These are phyloP conservation scores for Daedaleopsis nitida DNA, from an alignment of 768 basidiomycete genomes.

Conservation along the genomic window DNA sequence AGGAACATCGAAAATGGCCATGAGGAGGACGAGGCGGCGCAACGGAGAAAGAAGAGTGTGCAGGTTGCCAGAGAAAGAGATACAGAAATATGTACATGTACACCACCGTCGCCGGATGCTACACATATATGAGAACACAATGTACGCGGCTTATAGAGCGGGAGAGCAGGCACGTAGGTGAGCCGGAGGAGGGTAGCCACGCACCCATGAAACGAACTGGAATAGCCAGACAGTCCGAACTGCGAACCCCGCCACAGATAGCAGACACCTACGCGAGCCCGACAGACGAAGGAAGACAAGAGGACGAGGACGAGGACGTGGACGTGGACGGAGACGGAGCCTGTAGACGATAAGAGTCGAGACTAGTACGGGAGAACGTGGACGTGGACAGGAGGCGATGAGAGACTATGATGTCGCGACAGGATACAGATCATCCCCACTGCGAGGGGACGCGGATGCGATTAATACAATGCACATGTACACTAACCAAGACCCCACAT, in stretches of 20 bases:
- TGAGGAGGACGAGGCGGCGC: neutral
- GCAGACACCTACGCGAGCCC: neutral
- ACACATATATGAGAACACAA: neutral
- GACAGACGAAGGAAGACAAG: neutral
- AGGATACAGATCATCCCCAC: conserved; percentile 18
- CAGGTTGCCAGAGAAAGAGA: neutral
- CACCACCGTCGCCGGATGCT: no score
- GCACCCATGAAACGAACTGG: neutral
- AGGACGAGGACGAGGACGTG: neutral
- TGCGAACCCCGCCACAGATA: neutral
- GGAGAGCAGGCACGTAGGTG: neutral
- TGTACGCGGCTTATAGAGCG: neutral
- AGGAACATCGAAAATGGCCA: no score
- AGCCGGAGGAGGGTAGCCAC: neutral
- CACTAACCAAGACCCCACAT: conserved; percentile 9
- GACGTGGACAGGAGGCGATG: neutral
- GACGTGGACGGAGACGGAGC: neutral
- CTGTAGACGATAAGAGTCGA: neutral
- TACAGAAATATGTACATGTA: neutral
- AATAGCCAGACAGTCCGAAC: neutral
- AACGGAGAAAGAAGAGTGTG: neutral
- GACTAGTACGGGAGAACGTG: no score
- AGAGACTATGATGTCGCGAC: conserved; percentile 11
- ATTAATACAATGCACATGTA: conserved; percentile 24
- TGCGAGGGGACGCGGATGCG: neutral